phyloP scores from a whole-genome alignment of 768 basidiomycete species.

The Tylopilus felleus region DNA sequence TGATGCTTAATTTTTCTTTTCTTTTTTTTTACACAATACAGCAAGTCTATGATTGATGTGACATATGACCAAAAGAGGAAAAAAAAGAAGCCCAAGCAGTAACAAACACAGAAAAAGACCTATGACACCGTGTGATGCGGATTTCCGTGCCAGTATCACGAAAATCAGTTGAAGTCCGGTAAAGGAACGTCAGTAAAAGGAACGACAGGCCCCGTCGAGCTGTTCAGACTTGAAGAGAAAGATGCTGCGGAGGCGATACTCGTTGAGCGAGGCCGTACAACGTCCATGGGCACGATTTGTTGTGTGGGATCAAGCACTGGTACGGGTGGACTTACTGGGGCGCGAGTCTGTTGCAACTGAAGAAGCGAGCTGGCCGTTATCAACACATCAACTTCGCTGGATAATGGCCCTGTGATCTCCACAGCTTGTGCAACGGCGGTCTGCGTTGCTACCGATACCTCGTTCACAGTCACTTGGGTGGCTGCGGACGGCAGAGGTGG shows the following conservation, averaged over 20 bases:
- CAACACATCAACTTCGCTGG: constrained; percentile 79
- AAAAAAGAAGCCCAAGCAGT: constrained; percentile 19
- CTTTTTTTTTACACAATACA: constrained; percentile 25
- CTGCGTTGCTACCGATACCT: constrained; percentile 61
- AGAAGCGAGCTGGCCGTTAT: constrained; percentile 61
- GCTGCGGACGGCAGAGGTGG: constrained; percentile 30
- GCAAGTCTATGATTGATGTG: constrained; percentile 31
- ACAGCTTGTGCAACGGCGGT: constrained; percentile 82
- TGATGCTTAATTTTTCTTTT: constrained; percentile 32
- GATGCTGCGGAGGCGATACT: constrained; percentile 27
- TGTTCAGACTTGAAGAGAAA: constrained; percentile 23
- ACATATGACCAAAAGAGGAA: constrained; percentile 23
- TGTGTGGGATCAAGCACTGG: constrained; percentile 26
- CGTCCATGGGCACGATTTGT: constrained; percentile 26
- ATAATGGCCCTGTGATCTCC: constrained; percentile 65
- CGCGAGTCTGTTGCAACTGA: constrained; percentile 42
- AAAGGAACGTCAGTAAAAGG: constrained; percentile 26
- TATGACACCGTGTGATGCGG: constrained; percentile 20
- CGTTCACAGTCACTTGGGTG: constrained; percentile 50
- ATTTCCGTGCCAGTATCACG: constrained; percentile 9
- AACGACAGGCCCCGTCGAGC: constrained; percentile 17
- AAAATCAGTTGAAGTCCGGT: constrained; percentile 25
- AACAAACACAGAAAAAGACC: constrained; percentile 27
- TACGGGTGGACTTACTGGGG: constrained; percentile 26
- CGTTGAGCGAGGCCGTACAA: constrained; percentile 35